Base-by-base conservation (phyloP, 129 eudicot genomes). In the Flaveria linearis region DNA sequence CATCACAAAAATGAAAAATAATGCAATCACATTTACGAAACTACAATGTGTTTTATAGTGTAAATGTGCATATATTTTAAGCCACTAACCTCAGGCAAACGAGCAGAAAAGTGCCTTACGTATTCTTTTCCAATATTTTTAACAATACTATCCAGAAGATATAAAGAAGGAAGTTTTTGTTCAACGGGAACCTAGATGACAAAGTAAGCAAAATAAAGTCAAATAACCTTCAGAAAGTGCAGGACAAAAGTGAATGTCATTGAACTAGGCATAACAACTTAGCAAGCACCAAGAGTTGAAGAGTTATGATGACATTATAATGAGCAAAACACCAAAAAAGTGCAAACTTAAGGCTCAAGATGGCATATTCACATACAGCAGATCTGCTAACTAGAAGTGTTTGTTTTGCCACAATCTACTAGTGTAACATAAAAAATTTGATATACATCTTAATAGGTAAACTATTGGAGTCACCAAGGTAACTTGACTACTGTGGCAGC, bases 71-170 rank as follows among this genome's bases (percentile, higher is more conserved):
- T 33, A 28, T 10, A 26, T 42, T 26, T 26, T 16, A 42, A 70
- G 53, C 50, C 18, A 81, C 87, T 87, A 74, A 89, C 99, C 96
- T 95, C 96, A 20, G 97, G 96, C 71, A 95, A 86, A 49, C 87
- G 96, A 11, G 85, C 83, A 71, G 96, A 86, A 78, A 95, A 95
- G 82, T 88, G 83, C 75, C 84, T 83, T 42, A 87, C 74, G 69
- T 95, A 95, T 1, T 95, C 97, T 68, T 82, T 79, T 23, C 99
- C 99, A 62, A 95, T 91, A 83, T 95, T 95, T 83, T 95, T 95
- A 75, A 89, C 99, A 73, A 95, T 91, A 83, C 97, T 95, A 72
- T 95, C 99, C 88, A 95, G 79, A 81, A 95, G 97, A 77, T 95
- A 95, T 63, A 95, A 78, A 74, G 94, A 86, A 17, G 99, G 99